These are phyloP conservation scores for Coniochaeta hoffmannii DNA, from an alignment of 2,329 filamentous ascomycete species.

Conservation along the genomic window DNA sequence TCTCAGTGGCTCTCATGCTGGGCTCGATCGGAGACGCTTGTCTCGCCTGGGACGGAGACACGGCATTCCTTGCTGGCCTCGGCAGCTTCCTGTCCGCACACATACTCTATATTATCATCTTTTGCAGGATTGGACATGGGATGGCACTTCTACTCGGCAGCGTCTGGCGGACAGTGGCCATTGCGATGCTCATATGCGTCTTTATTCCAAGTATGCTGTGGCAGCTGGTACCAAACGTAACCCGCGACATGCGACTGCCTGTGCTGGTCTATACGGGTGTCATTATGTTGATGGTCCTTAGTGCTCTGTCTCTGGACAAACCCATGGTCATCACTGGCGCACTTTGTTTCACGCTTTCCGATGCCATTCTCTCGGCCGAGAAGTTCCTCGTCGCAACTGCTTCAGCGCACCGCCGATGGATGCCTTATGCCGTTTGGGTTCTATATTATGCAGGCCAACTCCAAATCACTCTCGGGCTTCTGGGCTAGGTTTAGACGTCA, in stretches of 20 bases:
- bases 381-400: slow-evolving; percentile 20
- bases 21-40: slow-evolving; percentile 27
- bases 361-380: slow-evolving; percentile 23
- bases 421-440: slow-evolving; percentile 26
- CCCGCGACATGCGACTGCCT: slow-evolving; percentile 16
- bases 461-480: slow-evolving; percentile 19
- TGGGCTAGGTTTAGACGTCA: slow-evolving; percentile 5
- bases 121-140: slow-evolving; percentile 12
- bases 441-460: slow-evolving; percentile 27
- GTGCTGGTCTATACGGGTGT: slow-evolving; percentile 23
- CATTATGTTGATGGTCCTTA: slow-evolving; percentile 23
- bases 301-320: slow-evolving; percentile 18
- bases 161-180: slow-evolving; percentile 6
- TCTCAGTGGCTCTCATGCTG: slow-evolving; percentile 20
- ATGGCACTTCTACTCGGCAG: neutral
- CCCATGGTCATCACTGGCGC: slow-evolving; percentile 18
- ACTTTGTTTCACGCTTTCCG: slow-evolving; percentile 24
- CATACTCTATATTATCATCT: slow-evolving; percentile 23
- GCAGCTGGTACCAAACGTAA: slow-evolving; percentile 19
- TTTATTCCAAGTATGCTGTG: slow-evolving; percentile 17
- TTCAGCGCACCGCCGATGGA: slow-evolving; percentile 18
- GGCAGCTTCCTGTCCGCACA: slow-evolving; percentile 25
- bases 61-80: slow-evolving; percentile 23
- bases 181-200: slow-evolving; percentile 12
- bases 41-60: slow-evolving; percentile 25